Base-by-base conservation (phyloP, 1,284 basidiomycete species). In the Pyrrhoderma lamaoense region DNA sequence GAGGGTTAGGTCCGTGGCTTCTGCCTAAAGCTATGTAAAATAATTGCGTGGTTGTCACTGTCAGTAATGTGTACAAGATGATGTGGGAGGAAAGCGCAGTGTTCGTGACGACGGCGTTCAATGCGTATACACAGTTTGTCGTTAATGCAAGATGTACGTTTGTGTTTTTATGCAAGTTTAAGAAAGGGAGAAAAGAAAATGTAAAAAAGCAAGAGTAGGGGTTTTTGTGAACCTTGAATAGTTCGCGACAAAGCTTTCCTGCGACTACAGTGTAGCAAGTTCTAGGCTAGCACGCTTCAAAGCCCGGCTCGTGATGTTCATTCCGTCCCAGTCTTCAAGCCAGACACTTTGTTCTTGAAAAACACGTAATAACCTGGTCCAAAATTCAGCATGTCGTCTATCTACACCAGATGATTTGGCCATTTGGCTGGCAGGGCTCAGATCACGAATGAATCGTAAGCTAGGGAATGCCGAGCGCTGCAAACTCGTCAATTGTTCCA, bases 381-480 rank as follows among this genome's bases (percentile, higher is more conserved):
- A 83, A 57, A 82, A 81, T 53, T 64, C 58, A 19, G 70, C 49
- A 34, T 80, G 66, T 43, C 68, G 61, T 19, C 52, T 53, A 49
- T 60, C 58, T 18, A 66, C 65, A 19, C 57, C 56, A 40, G 55
- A 51, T 42, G 58, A 59, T 38, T 68, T 65, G 56, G 69, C 59
- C 31, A 47, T 53, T 51, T 67, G 60, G 56, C 64, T 67, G 55
- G 63, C 64, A 53, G 57, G 47, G 58, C 65, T 67, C 45, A 87
- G 67, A 65, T 87, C 85, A 23, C 84, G 67, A 50, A 87, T 72
- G 60, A 74, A 83, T 57, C 68, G 67, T 49, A 87, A 64, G 7
- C 62, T 63, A 19, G 85, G 84, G 64, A 87, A 87, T 43, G 80
- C 79, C 43, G 76, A 71, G 2, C 65, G 67, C n/a, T 85, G 60